Evolutionary conservation across 2,329 filamentous ascomycete genomes (phyloP).

Genomic region (Diaporthe sp.): DNA sequence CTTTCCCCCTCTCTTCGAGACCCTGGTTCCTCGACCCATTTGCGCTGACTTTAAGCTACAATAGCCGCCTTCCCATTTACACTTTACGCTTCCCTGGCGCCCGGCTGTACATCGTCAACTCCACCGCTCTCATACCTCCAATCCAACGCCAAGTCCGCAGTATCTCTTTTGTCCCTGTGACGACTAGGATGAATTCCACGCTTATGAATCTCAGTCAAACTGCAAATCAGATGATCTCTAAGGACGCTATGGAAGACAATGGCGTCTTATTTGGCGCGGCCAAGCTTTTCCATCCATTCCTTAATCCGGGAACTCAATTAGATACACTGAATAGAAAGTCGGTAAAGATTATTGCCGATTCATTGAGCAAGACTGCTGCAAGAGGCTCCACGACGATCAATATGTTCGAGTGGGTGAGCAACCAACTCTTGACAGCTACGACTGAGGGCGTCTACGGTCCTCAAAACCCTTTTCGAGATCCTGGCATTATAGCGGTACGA

Average conservation of each 20-base stretch:
- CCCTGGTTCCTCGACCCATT: too few species aligned
- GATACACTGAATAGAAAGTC: not conserved
- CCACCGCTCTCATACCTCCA: conserved; percentile 17
- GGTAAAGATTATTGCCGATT: not conserved
- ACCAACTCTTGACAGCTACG: not conserved
- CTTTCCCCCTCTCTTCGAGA: too few species aligned
- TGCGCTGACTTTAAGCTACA: not conserved
- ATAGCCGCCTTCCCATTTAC: conserved; percentile 14
- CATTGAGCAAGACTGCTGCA: not conserved
- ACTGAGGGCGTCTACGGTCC: not conserved
- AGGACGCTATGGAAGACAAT: not conserved
- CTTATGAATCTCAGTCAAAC: not conserved
- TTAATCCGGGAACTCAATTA: not conserved
- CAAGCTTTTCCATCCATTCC: not conserved
- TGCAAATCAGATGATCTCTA: not conserved
- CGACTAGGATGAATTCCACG: too few species aligned
- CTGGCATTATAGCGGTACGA: not conserved
- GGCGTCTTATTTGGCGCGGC: not conserved
- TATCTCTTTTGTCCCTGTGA: not conserved
- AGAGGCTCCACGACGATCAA: not conserved
- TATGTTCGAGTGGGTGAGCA: not conserved
- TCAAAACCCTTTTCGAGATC: not conserved
- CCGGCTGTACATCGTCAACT: conserved; percentile 14
- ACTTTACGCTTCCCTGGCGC: conserved; percentile 13
- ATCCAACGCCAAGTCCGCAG: conserved; percentile 1